phyloP scores from a whole-genome alignment of 148 eudicot genomes.

The Chenopodium formosanum region DNA sequence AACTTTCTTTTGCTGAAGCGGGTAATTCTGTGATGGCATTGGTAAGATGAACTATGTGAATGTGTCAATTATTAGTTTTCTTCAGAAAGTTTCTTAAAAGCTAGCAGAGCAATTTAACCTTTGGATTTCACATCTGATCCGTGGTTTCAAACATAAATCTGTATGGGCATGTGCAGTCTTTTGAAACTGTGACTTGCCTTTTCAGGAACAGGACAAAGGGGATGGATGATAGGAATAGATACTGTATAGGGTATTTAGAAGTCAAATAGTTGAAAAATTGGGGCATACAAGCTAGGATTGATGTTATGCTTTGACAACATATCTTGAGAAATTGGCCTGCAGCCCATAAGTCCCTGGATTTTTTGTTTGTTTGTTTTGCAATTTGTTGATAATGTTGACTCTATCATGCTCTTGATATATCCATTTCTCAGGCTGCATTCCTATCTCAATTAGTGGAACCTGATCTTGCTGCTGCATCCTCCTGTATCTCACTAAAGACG shows the following conservation, averaged over 20 bases:
- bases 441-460: constrained; percentile 74
- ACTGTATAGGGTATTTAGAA: no score
- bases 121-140: not conserved
- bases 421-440: constrained; percentile 64
- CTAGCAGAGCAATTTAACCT: not conserved
- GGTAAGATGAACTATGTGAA: constrained; percentile 45
- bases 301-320: not conserved
- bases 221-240: not conserved
- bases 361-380: not conserved
- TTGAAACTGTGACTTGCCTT: not conserved
- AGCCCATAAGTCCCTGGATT: not conserved
- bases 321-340: not conserved
- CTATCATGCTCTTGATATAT: constrained; percentile 4
- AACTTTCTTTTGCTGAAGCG: constrained; percentile 79
- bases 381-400: not conserved
- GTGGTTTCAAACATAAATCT: not conserved
- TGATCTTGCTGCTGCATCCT: constrained; percentile 52
- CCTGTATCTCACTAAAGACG: constrained; percentile 54
- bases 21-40: constrained; percentile 94
- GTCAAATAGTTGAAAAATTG: not conserved
- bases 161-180: not conserved
- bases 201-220: not conserved
- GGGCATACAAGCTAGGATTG: not conserved
- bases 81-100: not conserved
- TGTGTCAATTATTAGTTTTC: not conserved